A percentile compares a stretch with the other conserved stretches of the same genome.
Conservation (phyloP, 1,284 basidiomycete genomes). For the Boletus austroedulis region DNA sequence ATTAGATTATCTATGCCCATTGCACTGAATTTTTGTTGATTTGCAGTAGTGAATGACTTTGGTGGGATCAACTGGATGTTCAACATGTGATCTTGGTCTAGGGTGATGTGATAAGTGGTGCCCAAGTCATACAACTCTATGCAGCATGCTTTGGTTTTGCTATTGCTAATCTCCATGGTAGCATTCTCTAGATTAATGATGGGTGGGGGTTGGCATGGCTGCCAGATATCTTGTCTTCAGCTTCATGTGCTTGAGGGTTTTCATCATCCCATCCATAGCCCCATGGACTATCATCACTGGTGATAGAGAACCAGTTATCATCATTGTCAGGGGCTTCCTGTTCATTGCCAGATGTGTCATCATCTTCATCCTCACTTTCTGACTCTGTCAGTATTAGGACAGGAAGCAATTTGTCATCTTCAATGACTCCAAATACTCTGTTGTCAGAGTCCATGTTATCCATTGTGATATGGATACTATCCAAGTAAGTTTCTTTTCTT, state of each 20-base stretch:
- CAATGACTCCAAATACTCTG: neutral
- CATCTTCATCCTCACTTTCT: too few relatives aligned
- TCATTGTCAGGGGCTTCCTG: neutral
- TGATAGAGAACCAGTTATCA: neutral
- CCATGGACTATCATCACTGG: neutral
- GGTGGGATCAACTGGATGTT: too few relatives aligned
- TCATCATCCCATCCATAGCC: too few relatives aligned
- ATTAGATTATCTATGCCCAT: too few relatives aligned
- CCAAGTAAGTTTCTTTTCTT: neutral
- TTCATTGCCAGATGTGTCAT: too few relatives aligned
- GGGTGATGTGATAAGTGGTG: neutral
- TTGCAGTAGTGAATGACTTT: too few relatives aligned
- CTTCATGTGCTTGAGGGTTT: neutral
- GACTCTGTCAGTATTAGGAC: too few relatives aligned
- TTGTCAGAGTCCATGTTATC: neutral
- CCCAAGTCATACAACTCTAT: neutral
- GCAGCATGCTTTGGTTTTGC: too few relatives aligned
- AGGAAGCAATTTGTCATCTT: neutral
- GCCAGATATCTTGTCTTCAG: neutral
- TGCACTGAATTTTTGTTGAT: too few relatives aligned
- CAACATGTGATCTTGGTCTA: neutral
- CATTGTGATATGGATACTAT: neutral
- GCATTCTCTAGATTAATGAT: too few relatives aligned
- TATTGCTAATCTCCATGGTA: too few relatives aligned
- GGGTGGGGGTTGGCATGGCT: too few relatives aligned